Conservation (phyloP, 306 rosid genomes). For the Vigna radiata region DNA sequence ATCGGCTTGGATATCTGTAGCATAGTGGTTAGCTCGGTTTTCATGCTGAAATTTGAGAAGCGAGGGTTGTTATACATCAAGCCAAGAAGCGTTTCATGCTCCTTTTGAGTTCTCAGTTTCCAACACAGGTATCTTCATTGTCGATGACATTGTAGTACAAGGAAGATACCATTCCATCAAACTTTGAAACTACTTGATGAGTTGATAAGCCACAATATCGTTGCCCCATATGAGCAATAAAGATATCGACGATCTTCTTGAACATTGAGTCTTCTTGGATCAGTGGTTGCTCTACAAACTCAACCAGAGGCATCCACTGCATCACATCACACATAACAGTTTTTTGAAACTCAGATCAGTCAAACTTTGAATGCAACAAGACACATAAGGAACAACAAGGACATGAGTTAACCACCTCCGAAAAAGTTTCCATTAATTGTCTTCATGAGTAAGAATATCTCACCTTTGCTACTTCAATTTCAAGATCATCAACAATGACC, state of each 20-base stretch:
- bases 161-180: constrained; percentile 80
- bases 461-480: constrained; percentile 93
- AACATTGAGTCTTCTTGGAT: constrained; percentile 87
- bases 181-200: constrained; percentile 78
- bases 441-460: constrained; percentile 14
- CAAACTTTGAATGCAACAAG: background rate
- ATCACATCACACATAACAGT: constrained; percentile 8
- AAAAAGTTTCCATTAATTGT: constrained; percentile 4
- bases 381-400: too few species aligned
- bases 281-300: constrained; percentile 83
- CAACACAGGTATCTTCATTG: constrained; percentile 58
- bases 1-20: background rate
- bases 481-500: constrained; percentile 75
- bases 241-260: constrained; percentile 76
- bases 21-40: constrained; percentile 29
- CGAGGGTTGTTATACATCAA: background rate
- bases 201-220: constrained; percentile 77
- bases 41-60: background rate
- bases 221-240: constrained; percentile 72
- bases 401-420: too few species aligned
- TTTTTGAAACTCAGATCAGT: constrained; percentile 18
- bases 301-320: constrained; percentile 95
- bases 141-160: constrained; percentile 76
- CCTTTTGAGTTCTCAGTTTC: constrained; percentile 32
- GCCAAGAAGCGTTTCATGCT: background rate